Evolutionary conservation across 2,329 filamentous ascomycete species (phyloP).

Genomic region (Cercospora zeae-maydis): DNA sequence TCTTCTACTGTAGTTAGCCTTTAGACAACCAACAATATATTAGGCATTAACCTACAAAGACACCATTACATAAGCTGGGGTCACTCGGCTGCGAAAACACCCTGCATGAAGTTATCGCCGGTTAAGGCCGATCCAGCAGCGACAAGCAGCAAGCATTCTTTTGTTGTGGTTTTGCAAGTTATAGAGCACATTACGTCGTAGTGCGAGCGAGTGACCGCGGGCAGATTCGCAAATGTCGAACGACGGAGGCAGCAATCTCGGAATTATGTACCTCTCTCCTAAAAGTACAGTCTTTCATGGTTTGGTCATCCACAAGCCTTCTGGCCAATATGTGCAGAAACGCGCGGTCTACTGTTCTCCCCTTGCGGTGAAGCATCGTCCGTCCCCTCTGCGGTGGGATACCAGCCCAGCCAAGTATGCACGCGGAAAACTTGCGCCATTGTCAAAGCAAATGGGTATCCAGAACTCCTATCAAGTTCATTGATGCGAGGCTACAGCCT

Average conservation of each 20-base stretch:
- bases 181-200: neutral
- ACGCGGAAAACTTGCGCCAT: neutral
- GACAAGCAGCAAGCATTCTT: neutral
- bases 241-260: neutral
- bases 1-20: no score
- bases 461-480: slow-evolving; percentile 18
- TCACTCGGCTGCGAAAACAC: neutral
- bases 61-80: no score
- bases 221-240: neutral
- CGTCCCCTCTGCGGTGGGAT: neutral
- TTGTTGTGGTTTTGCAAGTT: neutral
- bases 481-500: neutral
- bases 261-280: neutral
- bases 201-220: neutral
- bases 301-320: neutral
- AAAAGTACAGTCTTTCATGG: neutral
- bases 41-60: no score
- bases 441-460: slow-evolving; percentile 22
- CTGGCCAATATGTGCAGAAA: neutral
- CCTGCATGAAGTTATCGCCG: slow-evolving; percentile 6
- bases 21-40: no score
- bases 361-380: neutral
- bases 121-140: neutral
- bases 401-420: neutral
- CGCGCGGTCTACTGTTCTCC: neutral